phyloP scores from a whole-genome alignment of 108 stramenopile species.

The Chaetoceros muelleri region DNA sequence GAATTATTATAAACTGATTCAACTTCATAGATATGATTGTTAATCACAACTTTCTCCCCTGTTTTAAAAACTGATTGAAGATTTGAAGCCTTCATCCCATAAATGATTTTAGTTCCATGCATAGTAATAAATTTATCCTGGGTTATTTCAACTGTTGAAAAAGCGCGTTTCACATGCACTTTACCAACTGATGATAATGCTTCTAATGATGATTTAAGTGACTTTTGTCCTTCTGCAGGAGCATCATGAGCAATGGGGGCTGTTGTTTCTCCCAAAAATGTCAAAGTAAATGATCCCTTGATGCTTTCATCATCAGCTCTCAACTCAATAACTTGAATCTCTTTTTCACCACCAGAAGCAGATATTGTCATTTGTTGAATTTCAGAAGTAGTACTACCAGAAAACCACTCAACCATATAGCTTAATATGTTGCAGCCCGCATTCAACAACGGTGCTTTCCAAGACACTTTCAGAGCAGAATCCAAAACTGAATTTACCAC shows the following conservation, averaged over 20 bases:
- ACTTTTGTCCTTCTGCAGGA: slow-evolving; percentile 54
- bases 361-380: slow-evolving; percentile 73
- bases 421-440: slow-evolving; percentile 23
- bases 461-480: slow-evolving; percentile 24
- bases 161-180: slow-evolving; percentile 55
- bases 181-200: slow-evolving; percentile 49
- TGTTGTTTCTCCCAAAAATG: slow-evolving; percentile 53
- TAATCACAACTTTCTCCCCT: slow-evolving; percentile 29
- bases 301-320: slow-evolving; percentile 47
- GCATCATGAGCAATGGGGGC: slow-evolving; percentile 63
- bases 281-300: slow-evolving; percentile 61
- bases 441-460: slow-evolving; percentile 20
- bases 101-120: slow-evolving; percentile 19
- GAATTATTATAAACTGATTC: slow-evolving; percentile 13
- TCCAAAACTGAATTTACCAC: slow-evolving; percentile 15
- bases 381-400: slow-evolving; percentile 27
- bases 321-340: slow-evolving; percentile 45
- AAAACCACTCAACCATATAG: slow-evolving; percentile 53
- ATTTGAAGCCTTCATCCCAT: slow-evolving; percentile 8
- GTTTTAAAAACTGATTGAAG: slow-evolving; percentile 9
- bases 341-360: slow-evolving; percentile 38
- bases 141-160: slow-evolving; percentile 39
- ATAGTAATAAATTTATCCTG: slow-evolving; percentile 28
- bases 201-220: slow-evolving; percentile 47
- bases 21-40: slow-evolving; percentile 25